Percentiles rank a stretch among this genome's conserved stretches.
Conservation (phyloP, 768 basidiomycete species). For the Lactarius vividus region DNA sequence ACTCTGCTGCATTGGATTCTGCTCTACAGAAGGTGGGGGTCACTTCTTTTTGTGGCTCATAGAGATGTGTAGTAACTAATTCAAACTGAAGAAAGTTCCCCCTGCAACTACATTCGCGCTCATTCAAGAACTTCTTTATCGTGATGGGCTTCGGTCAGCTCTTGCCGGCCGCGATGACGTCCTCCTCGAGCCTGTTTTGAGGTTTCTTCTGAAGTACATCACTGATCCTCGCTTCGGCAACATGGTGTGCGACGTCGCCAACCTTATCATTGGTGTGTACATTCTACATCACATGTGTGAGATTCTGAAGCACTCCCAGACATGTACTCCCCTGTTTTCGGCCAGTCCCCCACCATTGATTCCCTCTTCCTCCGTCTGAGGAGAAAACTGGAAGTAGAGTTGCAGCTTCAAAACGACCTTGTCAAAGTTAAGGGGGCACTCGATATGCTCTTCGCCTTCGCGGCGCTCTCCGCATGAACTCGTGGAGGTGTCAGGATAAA, state of each 20-base stretch:
- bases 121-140: slow-evolving; percentile 88
- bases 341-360: slow-evolving; percentile 92
- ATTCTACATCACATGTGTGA: slow-evolving; percentile 1
- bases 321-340: slow-evolving; percentile 88
- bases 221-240: slow-evolving; percentile 92
- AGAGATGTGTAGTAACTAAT: slow-evolving; percentile 4
- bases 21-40: slow-evolving; percentile 74
- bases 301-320: slow-evolving; percentile 47
- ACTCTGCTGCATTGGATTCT: slow-evolving; percentile 90
- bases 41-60: not conserved
- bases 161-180: slow-evolving; percentile 92
- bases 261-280: slow-evolving; percentile 75
- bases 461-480: slow-evolving; percentile 36
- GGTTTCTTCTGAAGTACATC: slow-evolving; percentile 79
- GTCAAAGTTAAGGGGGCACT: slow-evolving; percentile 80
- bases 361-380: slow-evolving; percentile 75
- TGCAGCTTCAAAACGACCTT: slow-evolving; percentile 86
- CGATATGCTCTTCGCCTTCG: slow-evolving; percentile 81
- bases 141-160: slow-evolving; percentile 84
- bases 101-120: slow-evolving; percentile 87
- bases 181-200: slow-evolving; percentile 86
- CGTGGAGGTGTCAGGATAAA: slow-evolving; percentile 23
- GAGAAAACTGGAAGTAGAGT: slow-evolving; percentile 80
- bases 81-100: slow-evolving; percentile 59
- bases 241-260: slow-evolving; percentile 76